Conservation (phyloP, 352 stramenopile species). For the Globisporangium polare region DNA sequence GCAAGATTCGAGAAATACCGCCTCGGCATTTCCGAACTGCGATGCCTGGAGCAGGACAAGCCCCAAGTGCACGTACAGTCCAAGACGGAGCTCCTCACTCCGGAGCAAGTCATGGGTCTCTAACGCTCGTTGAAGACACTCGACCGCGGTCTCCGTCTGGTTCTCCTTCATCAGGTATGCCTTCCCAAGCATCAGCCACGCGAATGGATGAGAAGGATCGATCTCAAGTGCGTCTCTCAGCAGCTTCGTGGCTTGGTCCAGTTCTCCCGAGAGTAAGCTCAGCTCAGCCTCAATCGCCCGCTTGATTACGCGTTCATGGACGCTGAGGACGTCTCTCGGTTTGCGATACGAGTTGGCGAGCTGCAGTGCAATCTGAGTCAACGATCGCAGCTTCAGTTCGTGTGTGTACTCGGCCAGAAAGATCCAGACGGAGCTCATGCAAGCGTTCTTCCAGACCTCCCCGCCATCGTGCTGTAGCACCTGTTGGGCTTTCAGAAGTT, state of each 20-base stretch:
- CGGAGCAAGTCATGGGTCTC: constrained; percentile 27
- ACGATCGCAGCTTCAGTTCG: constrained; percentile 32
- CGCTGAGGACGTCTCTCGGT: constrained; percentile 34
- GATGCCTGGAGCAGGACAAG: constrained; percentile 60
- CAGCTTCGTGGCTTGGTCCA: constrained; percentile 25
- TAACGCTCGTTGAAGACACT: constrained; percentile 49
- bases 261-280: constrained; percentile 23
- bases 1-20: constrained; percentile 49
- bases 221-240: constrained; percentile 57
- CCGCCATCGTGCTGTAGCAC: constrained; percentile 20
- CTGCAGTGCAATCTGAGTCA: constrained; percentile 33
- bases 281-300: constrained; percentile 46
- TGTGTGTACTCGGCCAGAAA: constrained; percentile 42
- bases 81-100: constrained; percentile 32
- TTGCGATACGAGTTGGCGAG: constrained; percentile 31
- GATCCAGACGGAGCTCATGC: constrained; percentile 58
- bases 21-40: constrained; percentile 51
- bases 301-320: constrained; percentile 45
- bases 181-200: constrained; percentile 54
- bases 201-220: constrained; percentile 44
- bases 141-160: constrained; percentile 35
- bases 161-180: constrained; percentile 41
- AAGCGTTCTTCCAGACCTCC: constrained; percentile 18
- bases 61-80: constrained; percentile 50
- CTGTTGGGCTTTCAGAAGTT: constrained; percentile 59